Percentiles rank a stretch among this genome's conserved stretches.
Conservation (phyloP, 352 stramenopile species). For the Salisapilia sapeloensis region DNA sequence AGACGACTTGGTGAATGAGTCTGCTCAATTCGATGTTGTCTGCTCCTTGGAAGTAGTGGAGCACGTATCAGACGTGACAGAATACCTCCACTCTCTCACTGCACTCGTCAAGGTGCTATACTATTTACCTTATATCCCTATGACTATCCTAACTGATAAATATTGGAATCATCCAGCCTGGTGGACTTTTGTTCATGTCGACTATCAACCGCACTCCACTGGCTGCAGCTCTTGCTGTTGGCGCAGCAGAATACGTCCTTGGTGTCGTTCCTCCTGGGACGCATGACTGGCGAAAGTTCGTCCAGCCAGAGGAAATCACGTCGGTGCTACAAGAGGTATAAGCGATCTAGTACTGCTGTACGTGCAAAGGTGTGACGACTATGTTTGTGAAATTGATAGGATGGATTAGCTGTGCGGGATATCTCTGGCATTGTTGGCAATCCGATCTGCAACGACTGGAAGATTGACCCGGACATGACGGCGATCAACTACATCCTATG, state of each 20-base stretch:
- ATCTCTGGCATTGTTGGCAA: constrained; percentile 67
- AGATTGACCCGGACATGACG: constrained; percentile 50
- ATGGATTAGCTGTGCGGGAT: constrained; percentile 38
- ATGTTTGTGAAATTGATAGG: constrained; percentile 4
- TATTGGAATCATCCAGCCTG: constrained; percentile 22
- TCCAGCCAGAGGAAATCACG: constrained; percentile 48
- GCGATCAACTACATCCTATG: constrained; percentile 77
- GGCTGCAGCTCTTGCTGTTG: constrained; percentile 46
- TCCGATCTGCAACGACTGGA: constrained; percentile 55
- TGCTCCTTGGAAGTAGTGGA: constrained; percentile 78
- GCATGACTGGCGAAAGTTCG: constrained; percentile 77
- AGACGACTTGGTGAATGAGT: constrained; percentile 56
- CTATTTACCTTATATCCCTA: neutral
- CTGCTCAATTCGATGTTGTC: constrained; percentile 68
- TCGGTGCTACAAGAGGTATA: constrained; percentile 25
- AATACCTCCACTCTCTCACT: constrained; percentile 58
- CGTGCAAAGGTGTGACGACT: neutral
- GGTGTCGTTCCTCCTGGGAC: constrained; percentile 59
- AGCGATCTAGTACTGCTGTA: neutral
- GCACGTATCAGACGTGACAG: constrained; percentile 48
- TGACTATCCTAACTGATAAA: too few species aligned
- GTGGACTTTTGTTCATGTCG: constrained; percentile 66
- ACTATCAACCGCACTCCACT: constrained; percentile 70
- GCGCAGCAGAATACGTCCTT: constrained; percentile 60
- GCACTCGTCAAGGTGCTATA: constrained; percentile 53